Base-by-base conservation (phyloP, 2,329 filamentous ascomycete species). In the Zasmidium angulare region DNA sequence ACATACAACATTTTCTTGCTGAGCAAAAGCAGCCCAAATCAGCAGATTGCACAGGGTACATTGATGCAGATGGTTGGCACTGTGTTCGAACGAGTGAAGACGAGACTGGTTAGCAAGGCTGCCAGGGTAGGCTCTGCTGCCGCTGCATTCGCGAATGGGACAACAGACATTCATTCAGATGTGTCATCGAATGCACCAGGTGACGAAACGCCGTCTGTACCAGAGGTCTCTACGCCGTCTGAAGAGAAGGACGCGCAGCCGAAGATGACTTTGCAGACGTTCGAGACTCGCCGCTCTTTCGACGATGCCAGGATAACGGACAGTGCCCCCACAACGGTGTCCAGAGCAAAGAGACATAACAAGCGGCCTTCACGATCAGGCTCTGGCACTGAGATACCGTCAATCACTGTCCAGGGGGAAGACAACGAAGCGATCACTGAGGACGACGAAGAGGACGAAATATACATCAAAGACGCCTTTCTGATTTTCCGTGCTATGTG, bases 1-100 rank as follows among this genome's bases (percentile, higher is more conserved):
- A 96, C 97, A 59, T 99, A 99, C 82, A 99, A 99, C 79, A 96
- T 99, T 68, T 99, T 99, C 76, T 82, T 99, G 61, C 86, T 98
- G 53, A 98, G 93, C 66, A 92, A 95, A 72, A 96, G 89, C 64
- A 96, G 89, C 64, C 86, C 91, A 58, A 99, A 98, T 74, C 95
- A 99, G 79, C 93, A 96, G 75, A 91, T 98, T 52, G 96, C 96
- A 1, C 96, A 99, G 75, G 95, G 95, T 2, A 97, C 95, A 2
- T 80, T 99, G 71, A 96, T 93, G 2, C 95, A 99, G 77, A 99
- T 99, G 95, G 91, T 98, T 43, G 93, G 93, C 65, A 98, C 93
- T 1, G 95, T 99, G 2, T 99, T 99, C 70, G 95, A 99, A 76
- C 83, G 95, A 62, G 93, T 99, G 64, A 96, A 95, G 78, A 85